Evolutionary conservation across 768 basidiomycete genomes (phyloP).

Genomic region (Lactarius tabidus): DNA sequence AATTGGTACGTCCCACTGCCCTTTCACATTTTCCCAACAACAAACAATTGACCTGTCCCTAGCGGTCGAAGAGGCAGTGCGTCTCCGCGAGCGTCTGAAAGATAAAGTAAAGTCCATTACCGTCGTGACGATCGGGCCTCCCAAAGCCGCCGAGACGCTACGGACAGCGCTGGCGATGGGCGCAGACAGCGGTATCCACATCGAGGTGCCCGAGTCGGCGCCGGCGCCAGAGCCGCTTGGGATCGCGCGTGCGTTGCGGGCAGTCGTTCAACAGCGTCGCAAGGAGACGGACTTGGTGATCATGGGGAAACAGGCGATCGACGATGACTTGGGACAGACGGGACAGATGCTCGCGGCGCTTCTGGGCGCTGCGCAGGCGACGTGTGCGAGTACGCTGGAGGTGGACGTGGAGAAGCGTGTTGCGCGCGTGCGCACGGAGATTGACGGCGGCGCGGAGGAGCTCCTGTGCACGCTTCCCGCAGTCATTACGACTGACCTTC

Average conservation of each 20-base stretch:
- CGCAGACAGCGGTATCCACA: slow-evolving; percentile 87
- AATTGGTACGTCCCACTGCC: slow-evolving; percentile 62
- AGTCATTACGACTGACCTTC: slow-evolving; percentile 87
- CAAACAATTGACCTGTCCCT: slow-evolving; percentile 2
- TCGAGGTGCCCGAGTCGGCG: slow-evolving; percentile 72
- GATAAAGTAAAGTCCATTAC: slow-evolving; percentile 79
- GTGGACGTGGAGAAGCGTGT: slow-evolving; percentile 59
- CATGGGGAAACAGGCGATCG: slow-evolving; percentile 97
- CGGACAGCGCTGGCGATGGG: slow-evolving; percentile 98
- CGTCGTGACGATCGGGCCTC: slow-evolving; percentile 89
- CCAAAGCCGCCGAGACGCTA: slow-evolving; percentile 85
- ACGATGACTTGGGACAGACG: slow-evolving; percentile 93
- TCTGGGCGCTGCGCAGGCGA: slow-evolving; percentile 89
- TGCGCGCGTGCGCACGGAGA: slow-evolving; percentile 78
- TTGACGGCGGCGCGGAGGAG: slow-evolving; percentile 91
- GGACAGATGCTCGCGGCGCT: slow-evolving; percentile 97
- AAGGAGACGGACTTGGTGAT: slow-evolving; percentile 80
- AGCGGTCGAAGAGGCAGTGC: slow-evolving; percentile 98
- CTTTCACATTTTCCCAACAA: background rate
- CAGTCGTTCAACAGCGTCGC: slow-evolving; percentile 62
- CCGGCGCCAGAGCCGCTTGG: slow-evolving; percentile 86
- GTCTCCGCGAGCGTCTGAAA: slow-evolving; percentile 82
- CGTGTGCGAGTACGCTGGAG: slow-evolving; percentile 86
- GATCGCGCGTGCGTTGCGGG: slow-evolving; percentile 80
- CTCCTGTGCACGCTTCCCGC: slow-evolving; percentile 75